Conservation (phyloP, 2,329 filamentous ascomycete genomes). For the Hyphodiscus sp. region DNA sequence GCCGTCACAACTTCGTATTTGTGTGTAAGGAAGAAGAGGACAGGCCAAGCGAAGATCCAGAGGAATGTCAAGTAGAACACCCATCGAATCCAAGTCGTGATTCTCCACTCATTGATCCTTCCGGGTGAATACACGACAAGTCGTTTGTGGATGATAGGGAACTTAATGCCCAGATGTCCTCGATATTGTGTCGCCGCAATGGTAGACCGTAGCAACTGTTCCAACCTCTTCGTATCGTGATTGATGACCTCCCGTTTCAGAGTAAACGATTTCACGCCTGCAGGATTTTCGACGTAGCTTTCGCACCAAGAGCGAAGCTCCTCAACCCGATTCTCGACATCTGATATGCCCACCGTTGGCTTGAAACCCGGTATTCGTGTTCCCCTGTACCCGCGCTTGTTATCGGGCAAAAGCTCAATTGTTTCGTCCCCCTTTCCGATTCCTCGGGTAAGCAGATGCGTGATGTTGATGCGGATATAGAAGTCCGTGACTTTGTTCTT, state of each 20-base stretch:
- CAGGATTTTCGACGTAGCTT: conserved; percentile 53
- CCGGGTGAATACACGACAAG: conserved; percentile 60
- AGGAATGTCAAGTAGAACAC: conserved; percentile 61
- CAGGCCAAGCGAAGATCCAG: conserved; percentile 66
- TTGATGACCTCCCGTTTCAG: conserved; percentile 49
- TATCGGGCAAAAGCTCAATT: conserved; percentile 48
- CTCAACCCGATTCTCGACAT: conserved; percentile 9
- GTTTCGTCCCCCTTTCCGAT: conserved; percentile 33
- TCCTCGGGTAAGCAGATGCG: conserved; percentile 48
- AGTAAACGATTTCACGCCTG: conserved; percentile 50
- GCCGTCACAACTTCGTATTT: conserved; percentile 57
- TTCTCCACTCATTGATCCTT: conserved; percentile 57
- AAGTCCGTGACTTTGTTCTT: conserved; percentile 50
- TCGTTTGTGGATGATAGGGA: conserved; percentile 49
- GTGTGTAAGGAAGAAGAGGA: conserved; percentile 60
- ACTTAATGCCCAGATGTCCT: conserved; percentile 51
- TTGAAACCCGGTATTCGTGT: conserved; percentile 49
- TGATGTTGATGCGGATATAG: conserved; percentile 51
- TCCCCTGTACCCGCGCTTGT: conserved; percentile 58
- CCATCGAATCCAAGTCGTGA: conserved; percentile 56
- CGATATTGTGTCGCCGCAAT: conserved; percentile 62
- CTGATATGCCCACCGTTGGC: conserved; percentile 34
- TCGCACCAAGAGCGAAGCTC: conserved; percentile 51
- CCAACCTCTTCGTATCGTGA: conserved; percentile 51
- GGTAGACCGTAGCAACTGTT: conserved; percentile 45